A percentile compares a stretch with the other conserved stretches of the same genome.
Conservation (phyloP, 148 eudicot genomes). For the Vaccinium corymbosum region DNA sequence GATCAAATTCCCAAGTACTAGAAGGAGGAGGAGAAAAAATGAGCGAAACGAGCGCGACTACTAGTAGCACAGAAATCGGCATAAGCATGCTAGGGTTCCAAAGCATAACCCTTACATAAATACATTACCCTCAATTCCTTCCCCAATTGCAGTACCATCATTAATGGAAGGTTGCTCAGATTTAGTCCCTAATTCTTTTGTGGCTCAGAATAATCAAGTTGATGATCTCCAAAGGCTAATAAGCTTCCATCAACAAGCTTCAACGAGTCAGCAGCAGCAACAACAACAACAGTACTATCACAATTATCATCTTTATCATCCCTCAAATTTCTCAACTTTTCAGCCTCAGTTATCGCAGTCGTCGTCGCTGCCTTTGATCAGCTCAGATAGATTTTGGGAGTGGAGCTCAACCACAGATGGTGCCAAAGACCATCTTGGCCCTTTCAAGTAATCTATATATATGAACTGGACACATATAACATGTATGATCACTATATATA, state of each 20-base stretch:
- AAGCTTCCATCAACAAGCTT: slow-evolving; percentile 54
- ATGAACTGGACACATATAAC: not conserved
- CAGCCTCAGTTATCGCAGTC: slow-evolving; percentile 14
- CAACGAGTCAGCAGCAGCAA: slow-evolving; percentile 24
- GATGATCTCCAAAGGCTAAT: slow-evolving; percentile 67
- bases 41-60: slow-evolving; percentile 47
- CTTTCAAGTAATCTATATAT: slow-evolving; percentile 52
- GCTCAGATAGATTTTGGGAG: slow-evolving; percentile 59
- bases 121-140: slow-evolving; percentile 19
- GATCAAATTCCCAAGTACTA: not conserved
- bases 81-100: slow-evolving; percentile 32
- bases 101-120: slow-evolving; percentile 27
- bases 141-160: slow-evolving; percentile 9
- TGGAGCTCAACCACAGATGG: slow-evolving; percentile 55
- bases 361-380: not conserved
- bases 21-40: slow-evolving; percentile 22
- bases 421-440: slow-evolving; percentile 49
- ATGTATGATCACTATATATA: not conserved
- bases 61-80: slow-evolving; percentile 51
- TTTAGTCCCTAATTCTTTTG: slow-evolving; percentile 25
- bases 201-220: slow-evolving; percentile 7
- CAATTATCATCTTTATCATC: slow-evolving; percentile 19
- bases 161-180: slow-evolving; percentile 6
- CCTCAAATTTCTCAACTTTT: slow-evolving; percentile 25
- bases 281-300: not conserved